Percentiles rank a stretch among this genome's conserved stretches.
These are phyloP conservation scores for Venturia pyrina DNA, from an alignment of 2,329 filamentous ascomycete species.

Conservation along the genomic window DNA sequence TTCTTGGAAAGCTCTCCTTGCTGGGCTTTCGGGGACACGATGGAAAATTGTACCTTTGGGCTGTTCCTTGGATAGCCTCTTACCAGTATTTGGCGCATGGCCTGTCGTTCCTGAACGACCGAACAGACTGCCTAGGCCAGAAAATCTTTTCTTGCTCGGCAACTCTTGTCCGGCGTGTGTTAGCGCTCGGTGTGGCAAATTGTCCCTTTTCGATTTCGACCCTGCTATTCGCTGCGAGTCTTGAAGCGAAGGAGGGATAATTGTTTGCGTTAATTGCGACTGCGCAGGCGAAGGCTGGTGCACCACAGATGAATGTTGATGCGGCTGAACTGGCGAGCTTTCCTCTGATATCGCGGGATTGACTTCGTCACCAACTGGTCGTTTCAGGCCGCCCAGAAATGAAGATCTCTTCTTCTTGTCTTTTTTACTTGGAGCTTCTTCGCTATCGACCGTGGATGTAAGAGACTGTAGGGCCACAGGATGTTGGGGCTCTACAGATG, in stretches of 20 bases:
- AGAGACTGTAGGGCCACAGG: not conserved
- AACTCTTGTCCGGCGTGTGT: constrained; percentile 1
- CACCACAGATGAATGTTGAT: not conserved
- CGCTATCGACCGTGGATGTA: not conserved
- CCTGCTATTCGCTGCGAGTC: not conserved
- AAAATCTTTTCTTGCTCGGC: constrained; percentile 36
- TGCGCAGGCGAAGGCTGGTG: not conserved
- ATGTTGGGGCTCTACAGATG: not conserved
- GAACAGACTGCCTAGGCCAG: constrained; percentile 34
- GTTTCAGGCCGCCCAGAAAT: not conserved
- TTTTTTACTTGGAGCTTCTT: not conserved
- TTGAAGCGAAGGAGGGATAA: not conserved
- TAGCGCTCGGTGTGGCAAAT: constrained; percentile 6
- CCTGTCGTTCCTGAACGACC: constrained; percentile 27
- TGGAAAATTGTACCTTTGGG: constrained; percentile 8
- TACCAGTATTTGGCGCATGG: constrained; percentile 14
- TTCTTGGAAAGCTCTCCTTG: not conserved
- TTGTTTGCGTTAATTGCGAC: not conserved
- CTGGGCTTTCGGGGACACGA: constrained; percentile 5
- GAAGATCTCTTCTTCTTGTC: constrained; percentile 6
- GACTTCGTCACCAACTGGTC: not conserved
- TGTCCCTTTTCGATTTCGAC: not conserved
- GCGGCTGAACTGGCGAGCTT: not conserved
- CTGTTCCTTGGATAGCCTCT: not conserved
- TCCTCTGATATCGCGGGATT: not conserved